Conservation (phyloP, 352 stramenopile species). For the Peronospora destructor region DNA sequence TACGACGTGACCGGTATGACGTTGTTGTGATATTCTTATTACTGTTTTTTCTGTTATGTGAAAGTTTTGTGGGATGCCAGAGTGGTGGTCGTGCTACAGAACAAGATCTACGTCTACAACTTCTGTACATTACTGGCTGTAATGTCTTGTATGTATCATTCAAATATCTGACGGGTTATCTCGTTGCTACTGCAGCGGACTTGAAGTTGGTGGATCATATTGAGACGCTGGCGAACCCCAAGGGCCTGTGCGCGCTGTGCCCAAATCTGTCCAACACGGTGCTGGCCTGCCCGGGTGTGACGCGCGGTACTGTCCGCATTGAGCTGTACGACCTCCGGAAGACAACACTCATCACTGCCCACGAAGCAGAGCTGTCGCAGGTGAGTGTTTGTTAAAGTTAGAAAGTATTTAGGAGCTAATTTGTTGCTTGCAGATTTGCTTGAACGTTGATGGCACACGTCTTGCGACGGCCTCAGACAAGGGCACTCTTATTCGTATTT, state of each 20-base stretch:
- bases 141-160: not conserved
- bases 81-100: slow-evolving; percentile 94
- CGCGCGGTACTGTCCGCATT: slow-evolving; percentile 88
- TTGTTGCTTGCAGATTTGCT: slow-evolving; percentile 49
- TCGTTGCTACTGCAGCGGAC: slow-evolving; percentile 58
- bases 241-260: slow-evolving; percentile 92
- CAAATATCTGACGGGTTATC: slow-evolving; percentile 5
- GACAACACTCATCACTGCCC: slow-evolving; percentile 92
- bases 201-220: slow-evolving; percentile 97
- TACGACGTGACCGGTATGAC: slow-evolving; percentile 88
- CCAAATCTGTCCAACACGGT: slow-evolving; percentile 91
- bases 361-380: slow-evolving; percentile 91
- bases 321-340: slow-evolving; percentile 96
- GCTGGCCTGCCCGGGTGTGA: slow-evolving; percentile 92
- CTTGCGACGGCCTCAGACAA: slow-evolving; percentile 95
- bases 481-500: slow-evolving; percentile 97
- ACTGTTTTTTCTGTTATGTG: not conserved
- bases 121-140: slow-evolving; percentile 63
- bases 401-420: not conserved
- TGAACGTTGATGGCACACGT: slow-evolving; percentile 92
- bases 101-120: slow-evolving; percentile 98
- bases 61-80: slow-evolving; percentile 29
- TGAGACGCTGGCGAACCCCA: slow-evolving; percentile 96
- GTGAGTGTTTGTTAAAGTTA: slow-evolving; percentile 18
- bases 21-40: not conserved